Base-by-base conservation (phyloP, 768 basidiomycete genomes). In the Flagelloscypha sp. region DNA sequence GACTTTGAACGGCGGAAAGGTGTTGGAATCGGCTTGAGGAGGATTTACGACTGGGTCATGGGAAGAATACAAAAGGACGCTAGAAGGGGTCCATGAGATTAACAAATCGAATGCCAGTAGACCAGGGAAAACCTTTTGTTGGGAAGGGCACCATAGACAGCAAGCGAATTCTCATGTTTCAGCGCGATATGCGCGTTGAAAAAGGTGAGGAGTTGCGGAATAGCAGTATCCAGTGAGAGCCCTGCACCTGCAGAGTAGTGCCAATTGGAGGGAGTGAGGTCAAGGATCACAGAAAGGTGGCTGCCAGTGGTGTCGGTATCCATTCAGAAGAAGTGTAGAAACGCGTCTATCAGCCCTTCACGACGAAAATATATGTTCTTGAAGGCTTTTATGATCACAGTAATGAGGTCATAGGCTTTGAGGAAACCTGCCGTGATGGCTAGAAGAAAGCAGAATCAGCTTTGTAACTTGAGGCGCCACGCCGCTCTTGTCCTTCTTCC, bases 181-280 rank as follows among this genome's bases (percentile, higher is more conserved):
- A 77, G 73, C 2, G 92, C 92, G 41, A 98, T 72, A 59, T 98
- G 92, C 3, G 90, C 76, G 52, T 99, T 98, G 50, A 94, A 65
- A 50, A 97, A 94, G 20, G 85, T 81, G 38, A 97, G 72, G 18
- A 95, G 64, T 48, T 90, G 85, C 3, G 86, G 76, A 30, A 97
- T 66, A 53, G 97, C 95, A 1, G 70, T 47, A 13, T 72, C 60
- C 28, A 97, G 70, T 2, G 79, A 54, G 9, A 97, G 59, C 0
- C 77, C 68, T 46, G 70, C 61, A 3, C 59, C 38, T 1, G 76
- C 72, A 18, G 84, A 78, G 36, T 76, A 63, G 47, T 86, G 75
- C 92, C 92, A 94, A 56, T 90, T 85, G 1, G 76, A 63, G 4
- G 88, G 90, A 16, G 84, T 80, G 33, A 94, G 65, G 65, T 95